phyloP scores from a whole-genome alignment of 2,329 filamentous ascomycete species.

The Plectosphaerella cucumerina region DNA sequence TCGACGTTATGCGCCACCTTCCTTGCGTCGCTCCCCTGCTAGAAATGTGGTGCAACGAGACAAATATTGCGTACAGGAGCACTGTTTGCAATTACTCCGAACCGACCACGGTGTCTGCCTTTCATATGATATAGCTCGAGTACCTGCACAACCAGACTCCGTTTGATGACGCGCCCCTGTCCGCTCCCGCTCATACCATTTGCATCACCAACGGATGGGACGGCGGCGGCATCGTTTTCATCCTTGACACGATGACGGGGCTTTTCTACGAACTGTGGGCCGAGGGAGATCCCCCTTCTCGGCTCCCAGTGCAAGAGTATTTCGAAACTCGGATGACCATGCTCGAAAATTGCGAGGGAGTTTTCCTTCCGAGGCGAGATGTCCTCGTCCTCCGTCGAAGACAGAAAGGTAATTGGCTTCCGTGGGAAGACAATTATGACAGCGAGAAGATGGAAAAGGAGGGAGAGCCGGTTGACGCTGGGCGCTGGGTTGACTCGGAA shows the following conservation, averaged over 20 bases:
- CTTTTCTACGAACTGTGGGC: neutral
- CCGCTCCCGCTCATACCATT: neutral
- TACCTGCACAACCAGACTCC: neutral
- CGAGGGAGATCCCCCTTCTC: neutral
- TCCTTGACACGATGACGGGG: neutral
- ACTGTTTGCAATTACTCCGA: neutral
- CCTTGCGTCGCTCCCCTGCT: neutral
- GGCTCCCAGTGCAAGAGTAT: neutral
- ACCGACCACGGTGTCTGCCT: neutral
- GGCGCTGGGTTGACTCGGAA: neutral
- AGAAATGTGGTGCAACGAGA: neutral
- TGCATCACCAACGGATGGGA: neutral
- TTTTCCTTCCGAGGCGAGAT: neutral
- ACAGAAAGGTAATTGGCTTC: neutral
- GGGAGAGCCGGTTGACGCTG: neutral
- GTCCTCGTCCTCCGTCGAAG: neutral
- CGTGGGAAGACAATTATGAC: neutral
- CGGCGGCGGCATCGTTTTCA: neutral
- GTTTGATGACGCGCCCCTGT: neutral
- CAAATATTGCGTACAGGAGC: neutral
- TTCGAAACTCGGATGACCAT: neutral
- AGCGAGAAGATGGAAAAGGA: neutral
- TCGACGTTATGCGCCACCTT: neutral
- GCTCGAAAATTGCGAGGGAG: neutral
- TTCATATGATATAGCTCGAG: neutral